Percentiles rank a stretch among this genome's conserved stretches.
Evolutionary conservation across 768 basidiomycete species (phyloP).

Genomic region (Auricularia heimuer): DNA sequence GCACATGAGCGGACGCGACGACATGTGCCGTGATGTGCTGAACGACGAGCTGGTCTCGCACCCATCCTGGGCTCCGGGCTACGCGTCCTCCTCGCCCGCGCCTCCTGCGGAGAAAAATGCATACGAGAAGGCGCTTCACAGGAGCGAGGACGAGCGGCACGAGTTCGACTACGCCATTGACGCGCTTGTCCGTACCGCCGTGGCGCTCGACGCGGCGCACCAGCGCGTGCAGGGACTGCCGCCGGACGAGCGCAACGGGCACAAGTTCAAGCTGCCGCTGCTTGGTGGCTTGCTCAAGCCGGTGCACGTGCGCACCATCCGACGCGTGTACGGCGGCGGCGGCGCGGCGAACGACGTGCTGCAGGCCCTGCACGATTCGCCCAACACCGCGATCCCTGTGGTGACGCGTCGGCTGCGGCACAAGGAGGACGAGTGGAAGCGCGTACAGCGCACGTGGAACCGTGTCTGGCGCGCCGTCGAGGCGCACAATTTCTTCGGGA

Average conservation of each 20-base stretch:
- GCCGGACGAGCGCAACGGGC: constrained; percentile 61
- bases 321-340: constrained; percentile 77
- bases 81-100: constrained; percentile 69
- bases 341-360: constrained; percentile 69
- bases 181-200: constrained; percentile 81
- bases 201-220: constrained; percentile 79
- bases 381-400: constrained; percentile 83
- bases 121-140: constrained; percentile 92
- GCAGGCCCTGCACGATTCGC: constrained; percentile 83
- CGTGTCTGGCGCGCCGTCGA: constrained; percentile 96
- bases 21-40: constrained; percentile 88
- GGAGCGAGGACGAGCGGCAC: constrained; percentile 95
- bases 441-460: constrained; percentile 90
- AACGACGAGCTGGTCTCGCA: constrained; percentile 99
- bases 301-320: constrained; percentile 87
- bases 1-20: constrained; percentile 55
- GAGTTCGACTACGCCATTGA: constrained; percentile 96
- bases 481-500: constrained; percentile 96
- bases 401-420: constrained; percentile 80
- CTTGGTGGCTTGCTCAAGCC: constrained; percentile 82
- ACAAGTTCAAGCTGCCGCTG: constrained; percentile 51
- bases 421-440: constrained; percentile 96
- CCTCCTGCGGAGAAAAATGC: constrained; percentile 96
- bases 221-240: constrained; percentile 79
- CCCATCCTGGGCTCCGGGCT: constrained; percentile 60